These are phyloP conservation scores for Ogataea paraovalis DNA, from an alignment of 805 yeast genomes.

Conservation along the genomic window DNA sequence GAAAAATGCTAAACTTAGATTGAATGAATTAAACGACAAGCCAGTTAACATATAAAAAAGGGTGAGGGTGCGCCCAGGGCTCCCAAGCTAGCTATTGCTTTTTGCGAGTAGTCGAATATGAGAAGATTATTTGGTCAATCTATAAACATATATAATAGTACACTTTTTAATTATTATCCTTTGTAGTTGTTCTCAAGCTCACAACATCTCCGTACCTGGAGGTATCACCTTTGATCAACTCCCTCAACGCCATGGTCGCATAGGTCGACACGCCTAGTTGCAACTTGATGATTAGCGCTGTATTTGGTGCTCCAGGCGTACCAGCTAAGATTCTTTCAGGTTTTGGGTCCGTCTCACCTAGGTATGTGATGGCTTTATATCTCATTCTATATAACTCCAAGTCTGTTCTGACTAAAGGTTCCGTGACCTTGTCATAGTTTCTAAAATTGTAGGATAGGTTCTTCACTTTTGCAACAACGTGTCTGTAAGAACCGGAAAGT, in stretches of 20 bases:
- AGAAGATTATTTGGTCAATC: neutral
- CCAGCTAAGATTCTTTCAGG: constrained; percentile 30
- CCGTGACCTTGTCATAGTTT: constrained; percentile 58
- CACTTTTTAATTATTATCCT: neutral
- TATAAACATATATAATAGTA: neutral
- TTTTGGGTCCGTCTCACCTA: constrained; percentile 6
- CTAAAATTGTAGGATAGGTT: constrained; percentile 58
- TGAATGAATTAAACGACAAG: no score
- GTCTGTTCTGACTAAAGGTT: constrained; percentile 78
- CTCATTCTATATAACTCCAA: constrained; percentile 45
- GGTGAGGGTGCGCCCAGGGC: no score
- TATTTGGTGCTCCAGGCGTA: constrained; percentile 39
- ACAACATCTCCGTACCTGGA: constrained; percentile 26
- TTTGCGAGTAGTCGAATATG: no score
- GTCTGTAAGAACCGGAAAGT: constrained; percentile 84
- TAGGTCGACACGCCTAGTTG: constrained; percentile 83
- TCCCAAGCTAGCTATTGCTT: no score
- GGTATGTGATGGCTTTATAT: constrained; percentile 13
- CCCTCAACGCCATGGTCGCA: constrained; percentile 97
- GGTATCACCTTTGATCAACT: constrained; percentile 77
- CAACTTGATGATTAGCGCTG: constrained; percentile 72
- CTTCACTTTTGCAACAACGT: constrained; percentile 61
- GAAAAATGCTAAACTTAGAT: no score
- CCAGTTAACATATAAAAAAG: no score
- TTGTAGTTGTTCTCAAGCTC: constrained; percentile 12